A percentile compares a stretch with the other conserved stretches of the same genome.
Conservation (phyloP, 2,329 filamentous ascomycete species). For the Fusarium graminum region DNA sequence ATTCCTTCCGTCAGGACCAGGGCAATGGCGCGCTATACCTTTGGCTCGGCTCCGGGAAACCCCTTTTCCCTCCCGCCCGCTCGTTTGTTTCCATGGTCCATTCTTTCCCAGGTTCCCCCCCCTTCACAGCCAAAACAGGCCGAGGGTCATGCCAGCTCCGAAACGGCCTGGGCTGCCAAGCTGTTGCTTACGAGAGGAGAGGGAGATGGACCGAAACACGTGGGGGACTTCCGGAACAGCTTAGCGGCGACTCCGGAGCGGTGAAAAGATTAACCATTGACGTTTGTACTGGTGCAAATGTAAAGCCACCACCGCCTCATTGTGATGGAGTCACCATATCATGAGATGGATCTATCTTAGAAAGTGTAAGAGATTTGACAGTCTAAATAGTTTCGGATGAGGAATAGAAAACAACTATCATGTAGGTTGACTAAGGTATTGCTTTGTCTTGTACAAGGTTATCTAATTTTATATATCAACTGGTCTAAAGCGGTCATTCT, state of each 20-base stretch:
- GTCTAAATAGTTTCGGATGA: too few relatives aligned
- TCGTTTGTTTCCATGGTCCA: slow-evolving; percentile 37
- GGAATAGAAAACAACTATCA: too few relatives aligned
- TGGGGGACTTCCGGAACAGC: slow-evolving; percentile 48
- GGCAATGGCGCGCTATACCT: slow-evolving; percentile 37
- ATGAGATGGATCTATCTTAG: slow-evolving; percentile 2
- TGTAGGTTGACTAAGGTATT: too few relatives aligned
- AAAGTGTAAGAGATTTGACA: too few relatives aligned
- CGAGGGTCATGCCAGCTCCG: slow-evolving; percentile 32
- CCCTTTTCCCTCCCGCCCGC: slow-evolving; percentile 42
- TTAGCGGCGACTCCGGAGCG: slow-evolving; percentile 47
- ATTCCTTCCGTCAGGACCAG: slow-evolving; percentile 12
- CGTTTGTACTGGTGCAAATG: slow-evolving; percentile 3
- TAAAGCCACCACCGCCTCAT: slow-evolving; percentile 40
- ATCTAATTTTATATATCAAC: too few relatives aligned
- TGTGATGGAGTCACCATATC: slow-evolving; percentile 26
- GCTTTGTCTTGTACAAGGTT: too few relatives aligned
- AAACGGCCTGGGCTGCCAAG: slow-evolving; percentile 21
- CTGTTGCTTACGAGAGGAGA: slow-evolving; percentile 37
- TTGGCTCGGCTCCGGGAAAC: slow-evolving; percentile 38
- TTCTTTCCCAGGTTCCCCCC: slow-evolving; percentile 1
- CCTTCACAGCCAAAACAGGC: slow-evolving; percentile 31
- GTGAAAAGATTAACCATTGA: slow-evolving; percentile 47
- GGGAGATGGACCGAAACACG: slow-evolving; percentile 45
- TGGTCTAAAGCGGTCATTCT: too few relatives aligned